Base-by-base conservation (phyloP, 306 rosid species). In the Betula pendula region DNA sequence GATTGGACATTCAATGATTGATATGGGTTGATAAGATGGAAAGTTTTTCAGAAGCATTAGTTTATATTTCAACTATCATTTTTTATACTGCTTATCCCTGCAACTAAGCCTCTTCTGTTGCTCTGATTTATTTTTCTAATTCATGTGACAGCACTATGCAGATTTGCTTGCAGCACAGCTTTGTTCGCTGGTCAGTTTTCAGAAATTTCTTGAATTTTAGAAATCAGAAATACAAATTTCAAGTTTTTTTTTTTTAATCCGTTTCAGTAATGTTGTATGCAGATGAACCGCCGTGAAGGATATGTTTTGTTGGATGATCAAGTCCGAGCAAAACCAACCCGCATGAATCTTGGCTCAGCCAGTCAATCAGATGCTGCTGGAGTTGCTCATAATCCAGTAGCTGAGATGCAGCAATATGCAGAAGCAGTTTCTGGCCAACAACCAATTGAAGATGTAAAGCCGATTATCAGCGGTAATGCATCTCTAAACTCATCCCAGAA, bases 91-190 rank as follows among this genome's bases (percentile, higher is more conserved):
- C 20, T 68, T 75, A 62, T 77, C 69, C 62, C 65, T 88, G 56
- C 31, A 62, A 72, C 27, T 71, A 7, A 47, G 22, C 38, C 66
- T 63, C 55, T 38, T 75, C 78, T 70, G 68, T 81, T 79, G 25
- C 49, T 48, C 88, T 86, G 81, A 83, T 86, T 53, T 84, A 16
- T 70, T 20, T 70, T 15, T 63, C 14, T 66, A 70, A 71, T 82
- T 80, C 79, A 60, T 89, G 92, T 65, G 56, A 68, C 98, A 96
- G 99, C 92, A 88, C 80, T 85, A 56, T 69, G 98, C 97, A 45
- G 99, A 96, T 84, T 85, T 91, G 88, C 97, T 92, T 68, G 94
- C 89, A 0, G 70, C 79, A 16, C 97, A 96, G 85, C 89, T 92
- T 83, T 59, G 68, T 76, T 71, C 84, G 24, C 87, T 77, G 98